Base-by-base conservation (phyloP, 768 basidiomycete species). In the Agaricus subrufescens region DNA sequence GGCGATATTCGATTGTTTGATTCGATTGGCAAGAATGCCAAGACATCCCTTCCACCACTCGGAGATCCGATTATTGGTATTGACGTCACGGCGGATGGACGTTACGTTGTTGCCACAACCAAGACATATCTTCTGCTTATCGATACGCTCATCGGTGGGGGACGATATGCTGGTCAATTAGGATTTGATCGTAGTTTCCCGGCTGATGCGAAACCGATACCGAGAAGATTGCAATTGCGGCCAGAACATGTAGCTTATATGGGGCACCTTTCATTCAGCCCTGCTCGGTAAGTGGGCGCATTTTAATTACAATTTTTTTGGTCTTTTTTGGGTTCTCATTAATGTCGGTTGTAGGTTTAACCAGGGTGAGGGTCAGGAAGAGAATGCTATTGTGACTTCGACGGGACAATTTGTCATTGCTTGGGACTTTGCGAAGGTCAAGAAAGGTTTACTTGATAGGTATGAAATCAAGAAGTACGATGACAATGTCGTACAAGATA, bases 401-500 rank as follows among this genome's bases (percentile, higher is more conserved):
- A 94, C 87, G 0, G 96, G 96, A 19, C 83, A 86, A 66, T 98
- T 84, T 62, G 90, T 98, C 56, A 81, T 98, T 65, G 94, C 94
- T 5, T 99, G 95, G 95, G 95, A 98, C 82, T 96, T 99, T 68
- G 82, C 80, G 45, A 94, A 95, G 66, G 91, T 98, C 60, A 98
- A 96, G 80, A 87, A 87, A 71, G 97, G 97, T 52, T 81, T 83
- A 49, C 77, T 89, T 43, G 91, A 94, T 71, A 89, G 89, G 69
- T 98, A 98, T 66, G 93, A 96, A 65, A 95, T 98, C 76, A 94
- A 95, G 81, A 88, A 88, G 68, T 98, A 97, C 67, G 89, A 94
- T 64, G 94, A 96, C 63, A 79, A 82, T 46, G 94, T 98, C 56
- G 94, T 98, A 0, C 95, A 97, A 61, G 97, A 99, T 70, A 92